These are phyloP conservation scores for Heliosperma pusillum DNA, from an alignment of 148 eudicot genomes.

Conservation along the genomic window DNA sequence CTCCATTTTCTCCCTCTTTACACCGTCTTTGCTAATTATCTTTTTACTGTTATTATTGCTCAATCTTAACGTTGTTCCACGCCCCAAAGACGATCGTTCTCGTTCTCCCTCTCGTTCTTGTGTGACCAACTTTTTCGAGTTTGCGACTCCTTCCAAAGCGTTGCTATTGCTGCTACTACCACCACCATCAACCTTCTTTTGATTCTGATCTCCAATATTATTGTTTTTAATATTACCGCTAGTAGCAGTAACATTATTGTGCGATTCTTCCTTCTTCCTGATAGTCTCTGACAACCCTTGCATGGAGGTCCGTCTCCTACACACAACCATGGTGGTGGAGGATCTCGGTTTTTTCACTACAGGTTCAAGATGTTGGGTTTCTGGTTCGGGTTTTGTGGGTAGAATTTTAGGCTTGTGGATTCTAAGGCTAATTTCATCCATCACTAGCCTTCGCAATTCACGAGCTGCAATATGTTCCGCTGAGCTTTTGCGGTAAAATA, in stretches of 20 bases:
- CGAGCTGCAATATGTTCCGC: slow-evolving; percentile 38
- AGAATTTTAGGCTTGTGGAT: slow-evolving; percentile 12
- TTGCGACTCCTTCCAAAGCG: background rate
- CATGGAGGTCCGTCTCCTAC: slow-evolving; percentile 29
- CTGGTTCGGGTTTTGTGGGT: slow-evolving; percentile 23
- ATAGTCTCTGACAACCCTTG: slow-evolving; percentile 20
- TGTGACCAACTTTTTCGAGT: slow-evolving; percentile 23
- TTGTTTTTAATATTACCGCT: background rate
- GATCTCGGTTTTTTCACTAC: slow-evolving; percentile 30
- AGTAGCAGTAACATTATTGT: background rate
- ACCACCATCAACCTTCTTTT: slow-evolving; percentile 15
- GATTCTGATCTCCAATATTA: slow-evolving; percentile 14
- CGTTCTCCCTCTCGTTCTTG: slow-evolving; percentile 18
- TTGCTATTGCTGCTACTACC: background rate
- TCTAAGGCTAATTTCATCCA: slow-evolving; percentile 23
- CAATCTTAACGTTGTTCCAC: slow-evolving; percentile 19
- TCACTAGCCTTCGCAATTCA: slow-evolving; percentile 35
- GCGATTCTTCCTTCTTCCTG: slow-evolving; percentile 18
- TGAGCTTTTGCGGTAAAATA: slow-evolving; percentile 43
- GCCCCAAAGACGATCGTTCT: slow-evolving; percentile 28
- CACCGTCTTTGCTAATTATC: slow-evolving; percentile 19
- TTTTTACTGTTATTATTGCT: slow-evolving; percentile 27
- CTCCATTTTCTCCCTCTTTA: slow-evolving; percentile 12
- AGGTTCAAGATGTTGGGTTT: slow-evolving; percentile 26
- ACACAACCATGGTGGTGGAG: slow-evolving; percentile 37